Evolutionary conservation across 352 stramenopile species (phyloP).

Genomic region (Blastocystis sp.): DNA sequence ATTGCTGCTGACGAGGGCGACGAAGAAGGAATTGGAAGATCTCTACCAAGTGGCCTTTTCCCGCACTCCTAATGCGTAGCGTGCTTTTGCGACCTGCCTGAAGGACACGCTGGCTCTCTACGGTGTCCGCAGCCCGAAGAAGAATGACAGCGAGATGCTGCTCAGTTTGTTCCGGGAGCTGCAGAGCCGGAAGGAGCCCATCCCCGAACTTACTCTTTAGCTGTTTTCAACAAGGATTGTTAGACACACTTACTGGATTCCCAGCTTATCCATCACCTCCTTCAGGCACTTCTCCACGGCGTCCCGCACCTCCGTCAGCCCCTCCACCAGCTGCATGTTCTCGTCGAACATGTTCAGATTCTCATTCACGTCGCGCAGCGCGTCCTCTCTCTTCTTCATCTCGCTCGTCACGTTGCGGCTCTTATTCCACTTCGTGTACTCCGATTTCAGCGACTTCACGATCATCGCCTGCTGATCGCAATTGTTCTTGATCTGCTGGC

Average conservation of each 20-base stretch:
- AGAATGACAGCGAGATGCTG: background rate
- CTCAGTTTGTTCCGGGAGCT: background rate
- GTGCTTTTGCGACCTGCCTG: background rate
- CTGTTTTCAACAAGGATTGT: background rate
- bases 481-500: slow-evolving; percentile 18
- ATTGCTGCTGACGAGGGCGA: background rate
- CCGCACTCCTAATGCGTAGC: background rate
- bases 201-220: background rate
- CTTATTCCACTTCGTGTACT: slow-evolving; percentile 49
- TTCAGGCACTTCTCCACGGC: background rate
- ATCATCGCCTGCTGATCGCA: background rate
- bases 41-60: background rate
- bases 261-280: background rate
- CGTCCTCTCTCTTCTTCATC: slow-evolving; percentile 61
- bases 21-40: background rate
- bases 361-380: slow-evolving; percentile 23
- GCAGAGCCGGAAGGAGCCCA: background rate
- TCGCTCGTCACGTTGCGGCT: slow-evolving; percentile 27
- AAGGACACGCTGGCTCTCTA: background rate
- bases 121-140: background rate
- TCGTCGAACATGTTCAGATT: slow-evolving; percentile 32
- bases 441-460: background rate
- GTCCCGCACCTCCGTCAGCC: background rate
- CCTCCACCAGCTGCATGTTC: background rate
- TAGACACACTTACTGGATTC: background rate